Evolutionary conservation across 1,284 basidiomycete genomes (phyloP).

Genomic region (Vanrija sp.): DNA sequence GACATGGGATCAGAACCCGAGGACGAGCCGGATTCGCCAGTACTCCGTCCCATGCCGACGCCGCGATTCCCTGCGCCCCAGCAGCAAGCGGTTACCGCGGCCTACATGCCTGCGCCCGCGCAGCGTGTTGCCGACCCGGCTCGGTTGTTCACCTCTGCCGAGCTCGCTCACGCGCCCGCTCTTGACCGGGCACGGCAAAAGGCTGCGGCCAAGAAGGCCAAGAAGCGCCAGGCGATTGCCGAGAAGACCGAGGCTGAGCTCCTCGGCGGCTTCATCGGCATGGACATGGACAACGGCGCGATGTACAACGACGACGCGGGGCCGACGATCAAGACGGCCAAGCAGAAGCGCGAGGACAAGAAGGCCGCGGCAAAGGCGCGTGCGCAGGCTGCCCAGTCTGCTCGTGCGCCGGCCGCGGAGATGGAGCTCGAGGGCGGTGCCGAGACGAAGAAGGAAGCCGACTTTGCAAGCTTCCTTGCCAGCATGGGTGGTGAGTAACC

Average conservation of each 20-base stretch:
- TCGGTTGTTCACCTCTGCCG: constrained; percentile 42
- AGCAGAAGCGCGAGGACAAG: constrained; percentile 26
- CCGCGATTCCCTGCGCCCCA: not conserved
- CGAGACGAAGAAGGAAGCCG: constrained; percentile 39
- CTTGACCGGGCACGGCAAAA: constrained; percentile 38
- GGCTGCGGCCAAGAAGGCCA: constrained; percentile 45
- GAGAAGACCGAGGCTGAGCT: constrained; percentile 42
- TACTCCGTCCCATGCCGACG: not conserved
- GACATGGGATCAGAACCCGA: too few relatives aligned
- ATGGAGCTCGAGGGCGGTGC: constrained; percentile 29
- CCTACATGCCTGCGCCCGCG: constrained; percentile 1
- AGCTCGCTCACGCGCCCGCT: constrained; percentile 38
- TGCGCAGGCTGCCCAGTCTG: constrained; percentile 5
- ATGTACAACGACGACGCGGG: constrained; percentile 8
- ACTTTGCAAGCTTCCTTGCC: constrained; percentile 47
- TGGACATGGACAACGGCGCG: constrained; percentile 37
- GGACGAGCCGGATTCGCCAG: too few relatives aligned
- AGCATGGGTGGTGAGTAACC: constrained; percentile 40
- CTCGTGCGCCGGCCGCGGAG: not conserved
- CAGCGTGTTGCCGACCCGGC: constrained; percentile 9
- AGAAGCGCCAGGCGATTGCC: constrained; percentile 36
- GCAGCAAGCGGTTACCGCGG: not conserved
- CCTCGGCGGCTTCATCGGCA: constrained; percentile 38
- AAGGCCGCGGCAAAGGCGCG: constrained; percentile 6
- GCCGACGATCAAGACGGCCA: constrained; percentile 23